phyloP scores from a whole-genome alignment of 257 asterid species.

The Linaria vulgaris region DNA sequence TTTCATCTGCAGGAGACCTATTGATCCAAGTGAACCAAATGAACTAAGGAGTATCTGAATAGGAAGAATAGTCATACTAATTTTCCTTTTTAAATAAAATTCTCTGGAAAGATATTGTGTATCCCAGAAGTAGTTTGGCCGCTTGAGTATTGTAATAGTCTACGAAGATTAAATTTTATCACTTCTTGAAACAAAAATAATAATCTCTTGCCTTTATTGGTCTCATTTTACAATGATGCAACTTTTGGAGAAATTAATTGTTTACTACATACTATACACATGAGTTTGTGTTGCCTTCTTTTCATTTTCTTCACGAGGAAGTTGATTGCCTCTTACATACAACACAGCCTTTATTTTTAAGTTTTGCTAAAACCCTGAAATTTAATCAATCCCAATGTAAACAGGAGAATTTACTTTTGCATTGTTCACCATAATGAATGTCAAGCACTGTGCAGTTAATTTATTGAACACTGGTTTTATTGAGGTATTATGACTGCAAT shows the following conservation, averaged over 20 bases:
- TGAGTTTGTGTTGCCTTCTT: too few species aligned
- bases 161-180: not conserved
- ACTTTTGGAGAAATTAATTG: too few species aligned
- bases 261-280: too few species aligned
- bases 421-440: not conserved
- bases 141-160: slow-evolving; percentile 1
- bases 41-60: not conserved
- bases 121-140: not conserved
- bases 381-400: not conserved
- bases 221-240: not conserved
- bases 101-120: slow-evolving; percentile 2
- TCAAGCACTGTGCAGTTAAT: not conserved
- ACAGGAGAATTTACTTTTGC: not conserved
- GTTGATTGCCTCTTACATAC: too few species aligned
- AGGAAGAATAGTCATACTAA: not conserved
- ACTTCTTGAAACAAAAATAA: not conserved
- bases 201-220: not conserved
- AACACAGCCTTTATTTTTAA: too few species aligned
- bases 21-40: slow-evolving; percentile 9
- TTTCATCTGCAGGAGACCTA: not conserved
- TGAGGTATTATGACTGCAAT: not conserved
- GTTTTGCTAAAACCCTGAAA: too few species aligned
- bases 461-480: slow-evolving; percentile 2
- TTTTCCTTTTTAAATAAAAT: not conserved
- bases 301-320: too few species aligned